These are phyloP conservation scores for Rubus idaeus DNA, from an alignment of 306 rosid species.

Conservation along the genomic window DNA sequence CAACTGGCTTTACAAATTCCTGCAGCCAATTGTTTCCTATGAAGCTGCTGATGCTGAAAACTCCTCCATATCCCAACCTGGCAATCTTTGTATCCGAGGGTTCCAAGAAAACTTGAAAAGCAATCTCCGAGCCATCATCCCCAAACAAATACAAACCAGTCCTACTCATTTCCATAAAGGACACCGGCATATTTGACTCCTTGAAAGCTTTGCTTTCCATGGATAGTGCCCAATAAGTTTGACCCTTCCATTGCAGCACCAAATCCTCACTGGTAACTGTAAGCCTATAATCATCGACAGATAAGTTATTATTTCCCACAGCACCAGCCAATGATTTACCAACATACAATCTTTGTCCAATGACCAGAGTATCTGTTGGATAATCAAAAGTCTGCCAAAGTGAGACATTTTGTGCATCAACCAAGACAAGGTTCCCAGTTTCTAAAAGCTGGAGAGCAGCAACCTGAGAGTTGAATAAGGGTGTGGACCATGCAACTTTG, in stretches of 20 bases:
- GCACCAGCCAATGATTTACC: constrained; percentile 12
- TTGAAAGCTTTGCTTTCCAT: background rate
- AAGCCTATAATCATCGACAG: background rate
- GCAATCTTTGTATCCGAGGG: background rate
- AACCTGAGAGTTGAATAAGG: constrained; percentile 3
- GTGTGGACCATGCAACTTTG: constrained; percentile 15
- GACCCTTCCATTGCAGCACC: constrained; percentile 23
- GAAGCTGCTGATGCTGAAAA: constrained; percentile 12
- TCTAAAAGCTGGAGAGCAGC: constrained; percentile 18
- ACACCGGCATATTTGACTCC: background rate
- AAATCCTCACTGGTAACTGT: constrained; percentile 6
- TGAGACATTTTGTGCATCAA: constrained; percentile 3
- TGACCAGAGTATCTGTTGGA: constrained; percentile 18
- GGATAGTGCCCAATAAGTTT: constrained; percentile 27
- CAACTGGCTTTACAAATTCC: constrained; percentile 15
- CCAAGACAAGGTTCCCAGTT: constrained; percentile 18
- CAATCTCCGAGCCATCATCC: background rate
- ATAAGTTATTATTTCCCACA: background rate
- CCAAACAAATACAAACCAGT: constrained; percentile 20
- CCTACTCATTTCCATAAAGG: constrained; percentile 14
- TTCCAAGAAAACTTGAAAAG: background rate
- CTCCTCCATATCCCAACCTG: constrained; percentile 17
- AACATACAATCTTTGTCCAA: constrained; percentile 12
- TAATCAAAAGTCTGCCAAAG: constrained; percentile 22
- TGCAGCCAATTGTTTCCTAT: background rate